Conservation (phyloP, 2,329 filamentous ascomycete genomes). For the Mariannaea elegans region DNA sequence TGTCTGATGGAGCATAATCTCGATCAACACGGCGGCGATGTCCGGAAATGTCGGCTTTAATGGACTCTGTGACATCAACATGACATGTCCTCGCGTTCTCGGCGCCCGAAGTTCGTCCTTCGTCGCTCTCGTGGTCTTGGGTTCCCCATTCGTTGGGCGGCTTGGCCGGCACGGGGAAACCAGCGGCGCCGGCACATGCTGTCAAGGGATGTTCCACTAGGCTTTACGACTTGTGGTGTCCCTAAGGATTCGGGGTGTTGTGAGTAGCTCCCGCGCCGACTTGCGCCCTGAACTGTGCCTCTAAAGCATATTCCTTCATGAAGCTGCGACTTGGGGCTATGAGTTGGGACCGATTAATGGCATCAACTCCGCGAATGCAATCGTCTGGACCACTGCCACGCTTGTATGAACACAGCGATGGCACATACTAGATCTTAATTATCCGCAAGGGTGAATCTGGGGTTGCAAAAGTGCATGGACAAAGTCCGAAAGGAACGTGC, state of each 20-base stretch:
- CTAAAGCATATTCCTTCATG: too few relatives aligned
- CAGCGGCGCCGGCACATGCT: slow-evolving; percentile 22
- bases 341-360: too few relatives aligned
- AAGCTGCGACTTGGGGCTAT: too few relatives aligned
- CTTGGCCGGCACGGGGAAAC: too few relatives aligned
- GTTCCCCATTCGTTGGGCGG: slow-evolving; percentile 16
- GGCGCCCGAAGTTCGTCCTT: slow-evolving; percentile 29
- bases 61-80: slow-evolving; percentile 15
- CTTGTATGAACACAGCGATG: too few relatives aligned
- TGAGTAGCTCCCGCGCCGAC: slow-evolving; percentile 40
- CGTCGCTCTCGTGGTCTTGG: slow-evolving; percentile 29
- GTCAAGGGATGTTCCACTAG: slow-evolving; percentile 18
- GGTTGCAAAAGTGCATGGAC: not conserved
- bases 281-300: slow-evolving; percentile 8
- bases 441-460: not conserved
- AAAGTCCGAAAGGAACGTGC: not conserved
- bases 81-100: slow-evolving; percentile 20
- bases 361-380: not conserved
- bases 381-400: not conserved
- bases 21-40: not conserved
- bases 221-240: slow-evolving; percentile 6
- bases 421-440: not conserved
- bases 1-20: not conserved
- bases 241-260: slow-evolving; percentile 34
- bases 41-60: slow-evolving; percentile 22